Conservation (phyloP, 768 basidiomycete genomes). For the Podaxis sp. region DNA sequence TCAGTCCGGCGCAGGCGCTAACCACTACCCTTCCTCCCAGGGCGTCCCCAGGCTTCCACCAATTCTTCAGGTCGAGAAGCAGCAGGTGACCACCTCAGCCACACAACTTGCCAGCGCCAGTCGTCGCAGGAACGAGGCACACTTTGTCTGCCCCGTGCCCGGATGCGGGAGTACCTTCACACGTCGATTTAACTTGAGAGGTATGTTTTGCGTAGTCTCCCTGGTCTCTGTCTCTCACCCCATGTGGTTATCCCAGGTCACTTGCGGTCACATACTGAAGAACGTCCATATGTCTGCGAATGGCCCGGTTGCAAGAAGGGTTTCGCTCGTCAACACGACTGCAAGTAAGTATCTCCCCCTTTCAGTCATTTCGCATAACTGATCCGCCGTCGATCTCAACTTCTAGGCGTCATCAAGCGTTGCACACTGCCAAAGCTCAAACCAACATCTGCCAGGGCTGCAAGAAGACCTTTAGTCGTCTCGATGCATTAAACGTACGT, state of each 20-base stretch:
- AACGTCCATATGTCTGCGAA: slow-evolving; percentile 90
- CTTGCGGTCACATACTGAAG: slow-evolving; percentile 92
- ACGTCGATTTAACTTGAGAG: slow-evolving; percentile 84
- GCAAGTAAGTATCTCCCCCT: slow-evolving; percentile 67
- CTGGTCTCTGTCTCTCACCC: slow-evolving; percentile 13
- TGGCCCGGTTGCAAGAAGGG: slow-evolving; percentile 95
- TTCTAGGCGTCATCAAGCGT: slow-evolving; percentile 80
- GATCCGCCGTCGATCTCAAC: neutral
- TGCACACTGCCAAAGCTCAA: slow-evolving; percentile 82
- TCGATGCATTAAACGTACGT: slow-evolving; percentile 94
- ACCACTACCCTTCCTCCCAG: slow-evolving; percentile 53
- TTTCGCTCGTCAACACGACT: slow-evolving; percentile 94
- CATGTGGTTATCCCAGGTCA: slow-evolving; percentile 56
- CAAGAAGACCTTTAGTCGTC: slow-evolving; percentile 90
- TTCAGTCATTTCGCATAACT: slow-evolving; percentile 12
- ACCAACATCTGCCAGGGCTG: slow-evolving; percentile 89
- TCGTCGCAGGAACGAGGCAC: slow-evolving; percentile 85
- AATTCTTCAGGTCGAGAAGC: slow-evolving; percentile 88
- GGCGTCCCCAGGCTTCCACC: slow-evolving; percentile 68
- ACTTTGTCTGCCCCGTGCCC: slow-evolving; percentile 91
- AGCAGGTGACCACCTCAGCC: slow-evolving; percentile 92
- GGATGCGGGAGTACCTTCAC: slow-evolving; percentile 98
- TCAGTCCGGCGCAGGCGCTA: slow-evolving; percentile 44
- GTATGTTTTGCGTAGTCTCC: slow-evolving; percentile 34
- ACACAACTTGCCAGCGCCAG: slow-evolving; percentile 92